Percentiles rank a stretch among this genome's conserved stretches.
Evolutionary conservation across 106 monocot genomes (phyloP).

Genomic region (Dendrobium catenatum): DNA sequence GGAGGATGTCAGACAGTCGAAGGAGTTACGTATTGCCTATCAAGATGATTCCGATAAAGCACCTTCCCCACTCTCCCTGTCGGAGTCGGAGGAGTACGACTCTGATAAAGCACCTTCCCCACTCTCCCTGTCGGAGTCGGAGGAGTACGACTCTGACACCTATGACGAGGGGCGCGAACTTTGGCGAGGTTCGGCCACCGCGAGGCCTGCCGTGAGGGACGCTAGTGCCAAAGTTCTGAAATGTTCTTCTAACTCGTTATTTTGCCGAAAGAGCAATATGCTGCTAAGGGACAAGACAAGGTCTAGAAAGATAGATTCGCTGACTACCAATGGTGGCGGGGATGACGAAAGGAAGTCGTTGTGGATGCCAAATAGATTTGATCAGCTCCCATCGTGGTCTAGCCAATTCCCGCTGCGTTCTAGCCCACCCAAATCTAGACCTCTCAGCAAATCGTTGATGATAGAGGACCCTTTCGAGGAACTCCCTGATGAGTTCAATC

Average conservation of each 20-base stretch:
- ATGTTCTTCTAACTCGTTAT: constrained; percentile 28
- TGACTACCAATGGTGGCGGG: not conserved
- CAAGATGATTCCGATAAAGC: constrained; percentile 20
- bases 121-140: not conserved
- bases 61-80: not conserved
- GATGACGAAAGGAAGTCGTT: constrained; percentile 9
- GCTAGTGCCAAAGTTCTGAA: constrained; percentile 18
- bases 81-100: constrained; percentile 34
- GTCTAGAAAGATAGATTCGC: constrained; percentile 35
- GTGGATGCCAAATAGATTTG: constrained; percentile 6
- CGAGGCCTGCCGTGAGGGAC: not conserved
- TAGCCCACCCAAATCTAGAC: constrained; percentile 8
- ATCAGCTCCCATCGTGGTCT: constrained; percentile 10
- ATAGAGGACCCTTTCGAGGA: constrained; percentile 61
- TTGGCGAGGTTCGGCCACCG: not conserved
- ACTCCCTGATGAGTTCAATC: constrained; percentile 37
- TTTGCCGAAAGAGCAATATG: not conserved
- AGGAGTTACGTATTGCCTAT: constrained; percentile 54
- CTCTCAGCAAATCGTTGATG: not conserved
- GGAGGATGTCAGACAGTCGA: constrained; percentile 15
- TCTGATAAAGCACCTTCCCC: constrained; percentile 9
- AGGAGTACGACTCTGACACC: constrained; percentile 10
- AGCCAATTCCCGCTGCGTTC: constrained; percentile 5
- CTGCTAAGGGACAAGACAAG: constrained; percentile 31
- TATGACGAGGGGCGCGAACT: not conserved